Evolutionary conservation across 495 filamentous ascomycete genomes (phyloP), one percentile per base, ranked within the genome.

Genomic region (Penicillium manginii): DNA sequence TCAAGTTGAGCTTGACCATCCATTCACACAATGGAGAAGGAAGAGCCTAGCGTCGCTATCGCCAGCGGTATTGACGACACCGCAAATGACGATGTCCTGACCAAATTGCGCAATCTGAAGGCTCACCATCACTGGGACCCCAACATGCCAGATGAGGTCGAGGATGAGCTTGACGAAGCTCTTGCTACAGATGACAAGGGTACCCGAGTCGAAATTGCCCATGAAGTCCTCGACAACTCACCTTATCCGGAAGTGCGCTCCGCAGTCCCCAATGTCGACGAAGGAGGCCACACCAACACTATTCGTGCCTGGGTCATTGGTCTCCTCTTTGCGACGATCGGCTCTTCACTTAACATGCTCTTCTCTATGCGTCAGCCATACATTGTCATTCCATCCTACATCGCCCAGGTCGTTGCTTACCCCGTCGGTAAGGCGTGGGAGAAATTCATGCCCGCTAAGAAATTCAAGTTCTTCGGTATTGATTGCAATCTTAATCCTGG

Each of bases 251-350:
- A 91, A 68, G 89, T 73, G 1, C 74, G 68, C 26, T 66, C 73
- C 18, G 70, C 74, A 12, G 78, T 75, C 3, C 42, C 62, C 33
- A 74, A 86, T 70, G 78, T 81, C 60, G 87, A 91, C 65, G 86
- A 90, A 58, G 83, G 86, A 46, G 78, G 87, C 49, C 81, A 84
- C 29, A 78, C 77, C 54, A 89, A 88, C 64, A 91, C 88, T 23
- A 79, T 91, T 47, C 85, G 88, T 19, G 88, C 88, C 22, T 91
- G 88, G 88, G 69, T 81, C 6, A 84, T 91, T 59, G 88, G 88
- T n/a, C 57, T 91, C 64, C 26, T 90, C 4, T 76, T 91, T 18
- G 81, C 87, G 9, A 80, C 88, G 4, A 73, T 91, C 35, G 88
- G 84, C 14, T 86, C 88, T 9, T 83, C 78, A 0, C 75, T 89